These are phyloP conservation scores for Russula brevipes DNA, from an alignment of 768 basidiomycete species.

Conservation along the genomic window DNA sequence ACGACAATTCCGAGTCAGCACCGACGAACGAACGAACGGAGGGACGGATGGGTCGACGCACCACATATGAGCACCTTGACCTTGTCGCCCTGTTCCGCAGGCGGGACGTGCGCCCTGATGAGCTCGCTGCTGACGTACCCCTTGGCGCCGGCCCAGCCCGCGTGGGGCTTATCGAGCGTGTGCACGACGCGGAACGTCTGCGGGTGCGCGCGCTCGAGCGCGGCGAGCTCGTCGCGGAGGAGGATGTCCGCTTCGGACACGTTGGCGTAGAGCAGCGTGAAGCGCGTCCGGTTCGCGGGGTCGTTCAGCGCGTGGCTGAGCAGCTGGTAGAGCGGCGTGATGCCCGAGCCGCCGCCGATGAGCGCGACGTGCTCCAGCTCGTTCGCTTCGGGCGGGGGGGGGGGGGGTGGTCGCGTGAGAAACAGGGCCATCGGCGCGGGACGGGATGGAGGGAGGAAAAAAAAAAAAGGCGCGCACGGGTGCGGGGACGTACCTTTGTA, in stretches of 20 bases:
- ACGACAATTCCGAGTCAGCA: background rate
- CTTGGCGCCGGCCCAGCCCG: constrained; percentile 63
- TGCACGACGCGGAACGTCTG: constrained; percentile 78
- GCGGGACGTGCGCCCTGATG: constrained; percentile 66
- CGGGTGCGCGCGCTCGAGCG: constrained; percentile 61
- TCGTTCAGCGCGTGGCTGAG: constrained; percentile 68
- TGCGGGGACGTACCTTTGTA: constrained; percentile 56
- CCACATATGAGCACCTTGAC: constrained; percentile 90
- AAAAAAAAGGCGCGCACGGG: no score
- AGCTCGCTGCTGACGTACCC: constrained; percentile 75
- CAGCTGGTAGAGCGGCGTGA: constrained; percentile 84
- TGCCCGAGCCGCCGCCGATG: constrained; percentile 92
- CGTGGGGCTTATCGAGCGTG: constrained; percentile 70
- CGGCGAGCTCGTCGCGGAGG: constrained; percentile 71
- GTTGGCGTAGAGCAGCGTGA: constrained; percentile 89
- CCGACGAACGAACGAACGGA: background rate
- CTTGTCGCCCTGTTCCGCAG: constrained; percentile 62
- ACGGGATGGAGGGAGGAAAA: background rate
- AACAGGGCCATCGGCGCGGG: background rate
- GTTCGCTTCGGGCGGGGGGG: constrained; percentile 45
- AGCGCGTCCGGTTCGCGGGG: constrained; percentile 84
- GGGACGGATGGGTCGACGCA: constrained; percentile 33
- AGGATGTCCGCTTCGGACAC: constrained; percentile 87
- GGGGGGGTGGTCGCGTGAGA: background rate
- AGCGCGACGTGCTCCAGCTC: constrained; percentile 81